Base-by-base conservation (phyloP, 1,284 basidiomycete species). In the Flammula alnicola region DNA sequence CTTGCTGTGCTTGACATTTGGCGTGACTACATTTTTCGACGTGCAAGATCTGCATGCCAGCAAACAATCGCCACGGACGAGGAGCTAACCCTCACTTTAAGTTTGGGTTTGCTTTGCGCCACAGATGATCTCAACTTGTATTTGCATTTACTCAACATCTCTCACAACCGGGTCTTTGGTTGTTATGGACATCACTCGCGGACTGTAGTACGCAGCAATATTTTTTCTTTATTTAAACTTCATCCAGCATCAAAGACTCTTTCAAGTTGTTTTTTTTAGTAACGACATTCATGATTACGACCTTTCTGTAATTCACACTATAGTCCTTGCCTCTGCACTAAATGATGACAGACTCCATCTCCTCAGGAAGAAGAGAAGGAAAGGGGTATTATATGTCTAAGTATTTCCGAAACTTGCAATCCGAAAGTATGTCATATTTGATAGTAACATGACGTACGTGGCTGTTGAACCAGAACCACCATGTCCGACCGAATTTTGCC, bases 31-130 rank as follows among this genome's bases (percentile, higher is more conserved):
- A 30, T 86, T 83, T 63, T 86, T 86, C 62, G 81, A 80, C 51
- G 75, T 87, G 49, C 82, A 85, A 63, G 86, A 87, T 63, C 62
- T 87, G 35, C 71, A 79, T 55, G 69, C 73, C 19, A 85, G 83
- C 66, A 81, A 79, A 54, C 65, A 61, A 17, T 76, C 74, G 14
- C 77, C 76, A 49, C 70, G 76, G 62, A 75, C 73, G 47, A 67
- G 73, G 55, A 54, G 35, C 20, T 57, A 56, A 47, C n/a, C n/a
- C n/a, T n/a, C n/a, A n/a, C n/a, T n/a, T n/a, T n/a, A n/a, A n/a
- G n/a, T n/a, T n/a, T n/a, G n/a, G n/a, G n/a, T n/a, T n/a, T n/a
- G n/a, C n/a, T n/a, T n/a, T n/a, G n/a, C n/a, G n/a, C n/a, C n/a
- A n/a, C n/a, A n/a, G n/a, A n/a, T n/a, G n/a, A n/a, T n/a, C n/a